Percentiles rank a stretch among this genome's conserved stretches.
phyloP scores from a whole-genome alignment of 1,139 yeast species.

The Protomyces macrosporus region DNA sequence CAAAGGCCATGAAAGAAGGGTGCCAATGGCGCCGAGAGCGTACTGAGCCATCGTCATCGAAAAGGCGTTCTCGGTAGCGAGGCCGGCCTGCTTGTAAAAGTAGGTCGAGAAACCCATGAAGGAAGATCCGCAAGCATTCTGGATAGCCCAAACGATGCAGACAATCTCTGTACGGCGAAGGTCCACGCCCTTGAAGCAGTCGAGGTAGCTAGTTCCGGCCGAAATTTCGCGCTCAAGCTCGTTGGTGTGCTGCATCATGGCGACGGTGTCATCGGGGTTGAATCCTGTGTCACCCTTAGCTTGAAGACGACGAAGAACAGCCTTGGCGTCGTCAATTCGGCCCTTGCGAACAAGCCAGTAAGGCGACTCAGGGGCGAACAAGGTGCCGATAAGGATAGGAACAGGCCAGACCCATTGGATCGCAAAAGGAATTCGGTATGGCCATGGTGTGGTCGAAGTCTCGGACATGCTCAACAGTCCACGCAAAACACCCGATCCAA shows the following conservation, averaged over 20 bases:
- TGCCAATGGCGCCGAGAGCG: conserved; percentile 28
- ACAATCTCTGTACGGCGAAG: conserved; percentile 55
- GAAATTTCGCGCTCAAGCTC: conserved; percentile 44
- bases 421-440: conserved; percentile 49
- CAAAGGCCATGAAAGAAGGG: conserved; percentile 29
- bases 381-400: conserved; percentile 49
- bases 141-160: conserved; percentile 48
- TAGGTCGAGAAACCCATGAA: conserved; percentile 48
- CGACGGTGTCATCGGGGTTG: conserved; percentile 40
- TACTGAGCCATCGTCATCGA: conserved; percentile 31
- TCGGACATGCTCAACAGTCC: conserved; percentile 34
- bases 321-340: conserved; percentile 18
- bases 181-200: conserved; percentile 50
- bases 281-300: neutral
- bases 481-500: conserved; percentile 44
- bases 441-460: conserved; percentile 35
- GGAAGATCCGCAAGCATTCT: conserved; percentile 49
- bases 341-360: conserved; percentile 29
- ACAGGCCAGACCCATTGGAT: conserved; percentile 63
- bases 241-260: conserved; percentile 47
- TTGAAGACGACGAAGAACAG: conserved; percentile 8
- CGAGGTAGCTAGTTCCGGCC: conserved; percentile 42
- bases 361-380: conserved; percentile 33
- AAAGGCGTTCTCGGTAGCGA: conserved; percentile 39
- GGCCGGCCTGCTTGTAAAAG: conserved; percentile 52